Conservation (phyloP, 192 early-diverging fungal species). For the Glomus cerebriforme region DNA sequence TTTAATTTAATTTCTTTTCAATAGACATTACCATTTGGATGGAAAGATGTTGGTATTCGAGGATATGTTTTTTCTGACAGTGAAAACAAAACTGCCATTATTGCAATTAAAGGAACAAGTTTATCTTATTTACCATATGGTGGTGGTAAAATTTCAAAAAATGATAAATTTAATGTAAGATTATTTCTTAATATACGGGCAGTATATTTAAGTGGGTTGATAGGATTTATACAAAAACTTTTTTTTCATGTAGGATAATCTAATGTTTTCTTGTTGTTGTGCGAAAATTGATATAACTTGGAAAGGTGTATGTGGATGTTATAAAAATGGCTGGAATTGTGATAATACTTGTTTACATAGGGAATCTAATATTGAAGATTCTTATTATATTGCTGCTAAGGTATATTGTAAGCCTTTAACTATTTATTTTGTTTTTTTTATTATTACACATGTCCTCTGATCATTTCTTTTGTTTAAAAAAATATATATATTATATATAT, state of each 20-base stretch:
- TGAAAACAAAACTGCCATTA: constrained; percentile 64
- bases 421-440: not conserved
- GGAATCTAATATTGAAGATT: constrained; percentile 58
- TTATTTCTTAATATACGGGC: not conserved
- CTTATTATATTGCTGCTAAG: constrained; percentile 55
- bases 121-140: constrained; percentile 38
- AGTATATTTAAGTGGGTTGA: too few species aligned
- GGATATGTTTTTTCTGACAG: constrained; percentile 83
- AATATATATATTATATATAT: not conserved
- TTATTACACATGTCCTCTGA: not conserved
- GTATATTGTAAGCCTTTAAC: too few species aligned
- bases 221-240: too few species aligned
- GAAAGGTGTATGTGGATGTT: constrained; percentile 87
- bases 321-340: constrained; percentile 59
- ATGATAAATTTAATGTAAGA: constrained; percentile 73
- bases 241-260: constrained; percentile 77
- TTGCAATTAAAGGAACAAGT: constrained; percentile 86
- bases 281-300: constrained; percentile 84
- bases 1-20: not conserved
- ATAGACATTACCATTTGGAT: constrained; percentile 56
- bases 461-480: not conserved
- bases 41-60: constrained; percentile 66
- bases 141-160: constrained; percentile 64
- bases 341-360: constrained; percentile 61
- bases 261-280: constrained; percentile 97